Evolutionary conservation across 208 protist species (phyloP).

Genomic region (Leishmania turanica): DNA sequence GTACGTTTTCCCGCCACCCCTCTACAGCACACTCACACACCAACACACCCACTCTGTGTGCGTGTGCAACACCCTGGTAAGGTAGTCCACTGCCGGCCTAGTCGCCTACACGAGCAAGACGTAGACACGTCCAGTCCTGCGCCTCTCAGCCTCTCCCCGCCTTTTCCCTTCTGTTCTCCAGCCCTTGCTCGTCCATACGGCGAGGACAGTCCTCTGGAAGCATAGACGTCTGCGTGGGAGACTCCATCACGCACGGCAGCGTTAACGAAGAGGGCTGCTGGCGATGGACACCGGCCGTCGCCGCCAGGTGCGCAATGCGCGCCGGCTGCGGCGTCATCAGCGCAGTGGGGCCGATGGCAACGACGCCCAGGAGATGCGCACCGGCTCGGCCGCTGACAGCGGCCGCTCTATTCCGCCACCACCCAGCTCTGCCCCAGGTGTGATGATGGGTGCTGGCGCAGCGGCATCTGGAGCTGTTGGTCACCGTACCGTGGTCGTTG

Average conservation of each 20-base stretch:
- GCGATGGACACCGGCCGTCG: slow-evolving; percentile 37
- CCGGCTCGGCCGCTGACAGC: not conserved
- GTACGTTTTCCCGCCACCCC: not conserved
- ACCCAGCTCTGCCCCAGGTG: not conserved
- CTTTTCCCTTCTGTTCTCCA: not conserved
- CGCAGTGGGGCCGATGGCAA: slow-evolving; percentile 8
- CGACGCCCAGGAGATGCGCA: not conserved
- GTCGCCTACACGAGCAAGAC: not conserved
- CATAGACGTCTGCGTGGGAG: not conserved
- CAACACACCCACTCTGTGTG: no score
- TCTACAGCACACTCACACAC: no score
- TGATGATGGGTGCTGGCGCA: not conserved
- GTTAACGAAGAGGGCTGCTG: not conserved
- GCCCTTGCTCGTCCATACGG: not conserved
- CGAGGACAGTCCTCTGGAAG: not conserved
- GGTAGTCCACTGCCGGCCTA: not conserved
- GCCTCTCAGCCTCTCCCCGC: not conserved
- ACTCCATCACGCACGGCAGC: not conserved
- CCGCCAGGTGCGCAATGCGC: slow-evolving; percentile 35
- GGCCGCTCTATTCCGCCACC: not conserved
- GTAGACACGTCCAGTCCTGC: not conserved
- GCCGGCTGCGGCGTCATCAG: slow-evolving; percentile 33
- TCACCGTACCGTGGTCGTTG: slow-evolving; percentile 4
- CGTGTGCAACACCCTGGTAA: not conserved
- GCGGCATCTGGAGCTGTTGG: not conserved